A percentile compares a stretch with the other conserved stretches of the same genome.
Evolutionary conservation across 192 early-diverging fungal genomes (phyloP).

Genomic region (Podila epicladia): DNA sequence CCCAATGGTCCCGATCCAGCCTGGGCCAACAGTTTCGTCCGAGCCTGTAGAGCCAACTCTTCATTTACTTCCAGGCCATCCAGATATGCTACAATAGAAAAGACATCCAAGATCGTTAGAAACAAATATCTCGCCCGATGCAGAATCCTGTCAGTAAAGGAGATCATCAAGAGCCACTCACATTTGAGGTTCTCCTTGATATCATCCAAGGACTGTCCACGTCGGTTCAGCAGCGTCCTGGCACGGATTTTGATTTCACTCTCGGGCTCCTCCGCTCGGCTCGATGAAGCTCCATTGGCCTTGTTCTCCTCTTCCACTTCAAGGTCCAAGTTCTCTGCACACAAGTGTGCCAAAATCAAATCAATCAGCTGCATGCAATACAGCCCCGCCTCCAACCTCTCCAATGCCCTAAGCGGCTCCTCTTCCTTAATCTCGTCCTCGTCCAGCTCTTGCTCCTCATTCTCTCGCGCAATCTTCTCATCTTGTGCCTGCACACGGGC

Average conservation of each 20-base stretch:
- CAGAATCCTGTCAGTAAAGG: not conserved
- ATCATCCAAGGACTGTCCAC: slow-evolving; percentile 55
- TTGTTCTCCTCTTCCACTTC: slow-evolving; percentile 9
- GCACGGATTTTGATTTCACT: slow-evolving; percentile 54
- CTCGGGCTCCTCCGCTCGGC: not conserved
- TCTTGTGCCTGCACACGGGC: slow-evolving; percentile 69
- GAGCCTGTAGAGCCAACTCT: slow-evolving; percentile 33
- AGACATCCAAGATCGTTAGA: not conserved
- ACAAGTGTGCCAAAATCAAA: slow-evolving; percentile 72
- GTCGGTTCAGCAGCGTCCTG: slow-evolving; percentile 47
- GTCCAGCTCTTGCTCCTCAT: slow-evolving; percentile 49
- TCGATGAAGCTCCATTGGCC: not conserved
- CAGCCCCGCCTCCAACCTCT: slow-evolving; percentile 82
- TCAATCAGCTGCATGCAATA: slow-evolving; percentile 83
- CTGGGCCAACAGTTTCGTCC: slow-evolving; percentile 38
- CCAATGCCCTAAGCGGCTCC: slow-evolving; percentile 70
- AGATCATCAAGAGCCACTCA: slow-evolving; percentile 2
- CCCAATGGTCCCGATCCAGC: slow-evolving; percentile 11
- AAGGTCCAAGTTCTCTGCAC: slow-evolving; percentile 57
- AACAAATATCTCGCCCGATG: not conserved
- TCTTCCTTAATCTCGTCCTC: slow-evolving; percentile 66
- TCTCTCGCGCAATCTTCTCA: slow-evolving; percentile 61
- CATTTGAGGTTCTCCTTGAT: slow-evolving; percentile 58
- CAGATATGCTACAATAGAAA: slow-evolving; percentile 21
- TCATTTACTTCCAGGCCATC: slow-evolving; percentile 35